Base-by-base conservation (phyloP, 2,329 filamentous ascomycete genomes). In the Monosporascus sp. region DNA sequence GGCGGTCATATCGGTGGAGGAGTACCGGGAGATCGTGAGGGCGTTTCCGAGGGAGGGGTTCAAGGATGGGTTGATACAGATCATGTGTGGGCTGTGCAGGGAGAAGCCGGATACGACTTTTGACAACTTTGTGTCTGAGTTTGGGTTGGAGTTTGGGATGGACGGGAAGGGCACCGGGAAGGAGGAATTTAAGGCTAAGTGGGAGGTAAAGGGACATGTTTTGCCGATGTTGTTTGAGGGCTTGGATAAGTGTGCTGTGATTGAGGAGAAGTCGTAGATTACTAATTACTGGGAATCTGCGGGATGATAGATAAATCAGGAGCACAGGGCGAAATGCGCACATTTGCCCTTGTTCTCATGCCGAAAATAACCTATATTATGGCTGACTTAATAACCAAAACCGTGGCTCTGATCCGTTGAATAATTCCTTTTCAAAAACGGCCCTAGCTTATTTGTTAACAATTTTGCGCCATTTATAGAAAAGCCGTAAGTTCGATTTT, bases 81-180 rank as follows among this genome's bases (percentile, higher is more conserved):
- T 61, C 35, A 40, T 61, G 44, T 63, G 60, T 28, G 57, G 58
- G 11, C 43, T 62, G 2, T 63, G 56, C 38, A 51, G 57, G 41
- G 55, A 57, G 7, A 61, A 62, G 52, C 59, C 60, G 4, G 52
- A 37, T 22, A 50, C 56, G 24, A 61, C 61, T 37, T 62, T 55
- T 18, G 59, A 64, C 28, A 64, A 60, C 48, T 52, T 60, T 26
- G 55, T 56, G 7, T 24, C 49, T 11, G 41, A 5, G 17, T 64
- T 62, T n/a, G 60, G 58, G 15, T 45, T 52, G 5, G 43, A 48
- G 43, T 62, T 37, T n/a, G 60, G 57, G 6, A 5, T 59, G 2
- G 62, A 62, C 35, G 60, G 59, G 20, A 51, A 56, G 43, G 60
- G 62, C 0, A 38, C 5, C 0, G 60, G 56, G 2, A 53, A 22